These are phyloP conservation scores for Asterophora lycoperdoides DNA, from an alignment of 768 basidiomycete genomes.

Conservation along the genomic window DNA sequence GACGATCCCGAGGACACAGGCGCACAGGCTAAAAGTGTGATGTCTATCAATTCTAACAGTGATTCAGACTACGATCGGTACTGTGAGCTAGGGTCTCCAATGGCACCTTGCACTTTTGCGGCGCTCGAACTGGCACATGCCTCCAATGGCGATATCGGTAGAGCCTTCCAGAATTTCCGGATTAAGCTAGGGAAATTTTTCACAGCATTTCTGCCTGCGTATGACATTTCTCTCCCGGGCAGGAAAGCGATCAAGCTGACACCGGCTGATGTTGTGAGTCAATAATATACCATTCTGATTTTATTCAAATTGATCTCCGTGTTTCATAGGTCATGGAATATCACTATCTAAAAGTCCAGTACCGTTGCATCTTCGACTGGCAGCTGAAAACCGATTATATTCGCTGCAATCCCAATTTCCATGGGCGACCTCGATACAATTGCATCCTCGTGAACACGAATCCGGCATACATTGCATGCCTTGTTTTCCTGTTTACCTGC, in stretches of 20 bases:
- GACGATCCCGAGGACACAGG: neutral
- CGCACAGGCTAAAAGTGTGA: no score
- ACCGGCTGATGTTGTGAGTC: no score
- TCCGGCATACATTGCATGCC: conserved; percentile 3
- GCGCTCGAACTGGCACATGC: neutral
- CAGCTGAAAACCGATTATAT: no score
- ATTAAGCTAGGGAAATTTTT: no score
- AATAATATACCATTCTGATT: neutral
- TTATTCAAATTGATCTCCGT: neutral
- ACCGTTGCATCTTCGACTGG: no score
- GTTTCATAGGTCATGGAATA: conserved; percentile 23
- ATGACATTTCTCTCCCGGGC: no score
- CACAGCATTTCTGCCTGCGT: no score
- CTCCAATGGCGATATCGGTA: no score
- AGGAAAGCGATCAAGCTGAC: no score
- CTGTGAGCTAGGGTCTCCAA: neutral
- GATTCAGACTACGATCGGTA: neutral
- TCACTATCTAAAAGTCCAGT: conserved; percentile 20
- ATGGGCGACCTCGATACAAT: conserved; percentile 20
- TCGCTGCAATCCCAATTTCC: conserved; percentile 28
- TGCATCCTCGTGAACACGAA: conserved; percentile 13
- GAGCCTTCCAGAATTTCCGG: conserved; percentile 1
- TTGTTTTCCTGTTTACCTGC: no score
- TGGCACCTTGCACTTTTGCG: neutral
- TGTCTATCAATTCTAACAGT: neutral